phyloP scores from a whole-genome alignment of 345 rosid genomes.

The Camelina neglecta region DNA sequence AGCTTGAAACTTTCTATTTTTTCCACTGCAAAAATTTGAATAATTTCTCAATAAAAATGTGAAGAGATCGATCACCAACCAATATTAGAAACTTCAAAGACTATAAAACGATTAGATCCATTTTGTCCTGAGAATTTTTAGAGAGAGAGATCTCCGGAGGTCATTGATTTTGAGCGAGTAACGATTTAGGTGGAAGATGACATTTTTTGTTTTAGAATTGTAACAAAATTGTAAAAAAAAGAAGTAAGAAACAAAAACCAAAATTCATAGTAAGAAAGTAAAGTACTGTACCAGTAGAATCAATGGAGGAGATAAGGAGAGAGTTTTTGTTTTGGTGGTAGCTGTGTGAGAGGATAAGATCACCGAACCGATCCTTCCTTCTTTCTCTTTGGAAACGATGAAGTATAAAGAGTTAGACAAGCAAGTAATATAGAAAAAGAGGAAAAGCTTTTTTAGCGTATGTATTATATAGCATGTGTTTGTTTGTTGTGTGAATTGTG shows the following conservation, averaged over 20 bases:
- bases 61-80: background rate
- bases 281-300: constrained; percentile 11
- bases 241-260: background rate
- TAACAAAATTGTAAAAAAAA: background rate
- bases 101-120: constrained; percentile 31
- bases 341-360: constrained; percentile 38
- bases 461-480: constrained; percentile 5
- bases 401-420: constrained; percentile 17
- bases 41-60: background rate
- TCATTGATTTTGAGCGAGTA: constrained; percentile 9
- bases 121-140: constrained; percentile 9
- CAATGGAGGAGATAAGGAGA: background rate
- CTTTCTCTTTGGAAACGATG: constrained; percentile 37
- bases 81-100: background rate
- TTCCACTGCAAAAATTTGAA: constrained; percentile 10
- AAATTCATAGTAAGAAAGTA: background rate
- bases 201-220: constrained; percentile 1
- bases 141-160: constrained; percentile 35
- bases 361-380: constrained; percentile 27
- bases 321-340: constrained; percentile 10
- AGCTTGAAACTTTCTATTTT: background rate
- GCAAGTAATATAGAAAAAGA: constrained; percentile 15
- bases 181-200: constrained; percentile 10
- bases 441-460: constrained; percentile 18
- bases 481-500: too few species aligned